A percentile compares a stretch with the other conserved stretches of the same genome.
Evolutionary conservation across 2,329 filamentous ascomycete genomes (phyloP).

Genomic region (Arthrobotrys sphaeroides): DNA sequence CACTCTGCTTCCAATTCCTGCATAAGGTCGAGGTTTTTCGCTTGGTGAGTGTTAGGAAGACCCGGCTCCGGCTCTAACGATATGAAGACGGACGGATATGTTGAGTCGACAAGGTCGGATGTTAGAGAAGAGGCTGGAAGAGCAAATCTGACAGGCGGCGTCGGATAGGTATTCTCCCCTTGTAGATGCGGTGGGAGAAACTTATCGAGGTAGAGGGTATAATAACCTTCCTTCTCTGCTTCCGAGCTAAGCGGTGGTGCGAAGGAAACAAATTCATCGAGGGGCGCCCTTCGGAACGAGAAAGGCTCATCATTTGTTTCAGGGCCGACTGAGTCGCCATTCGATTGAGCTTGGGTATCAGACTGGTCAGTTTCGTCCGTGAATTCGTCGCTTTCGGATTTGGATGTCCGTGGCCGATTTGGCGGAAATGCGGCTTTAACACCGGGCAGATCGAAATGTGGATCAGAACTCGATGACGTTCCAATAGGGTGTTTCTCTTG

Average conservation of each 20-base stretch:
- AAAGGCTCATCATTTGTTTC: neutral
- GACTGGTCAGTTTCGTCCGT: neutral
- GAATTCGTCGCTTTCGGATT: neutral
- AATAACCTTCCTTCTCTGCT: slow-evolving; percentile 42
- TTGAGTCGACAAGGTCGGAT: slow-evolving; percentile 23
- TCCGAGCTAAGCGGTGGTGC: slow-evolving; percentile 27
- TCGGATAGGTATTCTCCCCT: slow-evolving; percentile 27
- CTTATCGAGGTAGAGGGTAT: slow-evolving; percentile 44
- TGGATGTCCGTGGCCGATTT: neutral
- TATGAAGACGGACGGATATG: slow-evolving; percentile 37
- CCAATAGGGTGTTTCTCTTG: slow-evolving; percentile 13
- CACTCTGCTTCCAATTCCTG: slow-evolving; percentile 36
- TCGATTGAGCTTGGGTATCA: neutral
- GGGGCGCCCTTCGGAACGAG: slow-evolving; percentile 15
- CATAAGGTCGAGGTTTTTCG: neutral
- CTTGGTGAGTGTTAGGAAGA: neutral
- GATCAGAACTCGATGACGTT: neutral
- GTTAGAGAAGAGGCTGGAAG: neutral
- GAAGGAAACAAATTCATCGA: slow-evolving; percentile 44
- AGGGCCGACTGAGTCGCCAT: neutral
- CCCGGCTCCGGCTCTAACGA: neutral
- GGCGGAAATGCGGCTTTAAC: neutral
- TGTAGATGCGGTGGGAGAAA: slow-evolving; percentile 48
- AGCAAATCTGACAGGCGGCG: slow-evolving; percentile 22
- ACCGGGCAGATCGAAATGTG: slow-evolving; percentile 4